These are phyloP conservation scores for Echites panduratus DNA, from an alignment of 257 asterid genomes.

Conservation along the genomic window DNA sequence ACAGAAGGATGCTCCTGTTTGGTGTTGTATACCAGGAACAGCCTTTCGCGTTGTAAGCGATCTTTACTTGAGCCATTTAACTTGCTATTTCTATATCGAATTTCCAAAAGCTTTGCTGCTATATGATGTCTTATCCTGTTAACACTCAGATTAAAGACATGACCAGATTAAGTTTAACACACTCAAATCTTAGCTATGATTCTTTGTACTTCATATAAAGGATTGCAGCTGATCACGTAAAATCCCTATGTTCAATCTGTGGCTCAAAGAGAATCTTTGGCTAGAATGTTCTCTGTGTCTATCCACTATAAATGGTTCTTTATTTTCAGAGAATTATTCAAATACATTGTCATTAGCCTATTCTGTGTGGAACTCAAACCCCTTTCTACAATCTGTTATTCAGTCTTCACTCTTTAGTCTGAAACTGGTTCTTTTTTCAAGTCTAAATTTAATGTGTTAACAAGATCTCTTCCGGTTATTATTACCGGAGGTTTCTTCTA, in stretches of 20 bases:
- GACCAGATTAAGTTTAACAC: not conserved
- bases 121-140: not conserved
- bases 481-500: not conserved
- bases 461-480: too few species aligned
- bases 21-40: conserved; percentile 92
- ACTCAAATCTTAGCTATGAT: not conserved
- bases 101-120: not conserved
- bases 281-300: too few species aligned
- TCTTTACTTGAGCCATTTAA: not conserved
- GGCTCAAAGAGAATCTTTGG: not conserved
- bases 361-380: not conserved
- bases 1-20: conserved; percentile 56
- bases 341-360: not conserved
- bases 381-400: not conserved
- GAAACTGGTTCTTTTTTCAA: not conserved
- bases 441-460: not conserved
- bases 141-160: not conserved
- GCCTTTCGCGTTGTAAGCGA: conserved; percentile 72
- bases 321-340: too few species aligned
- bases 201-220: not conserved
- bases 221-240: too few species aligned
- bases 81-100: not conserved
- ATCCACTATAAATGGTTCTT: too few species aligned
- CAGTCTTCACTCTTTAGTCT: not conserved
- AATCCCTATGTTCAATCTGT: not conserved